These are phyloP conservation scores for Leishmania aethiopica DNA, from an alignment of 208 protist species.

Conservation along the genomic window DNA sequence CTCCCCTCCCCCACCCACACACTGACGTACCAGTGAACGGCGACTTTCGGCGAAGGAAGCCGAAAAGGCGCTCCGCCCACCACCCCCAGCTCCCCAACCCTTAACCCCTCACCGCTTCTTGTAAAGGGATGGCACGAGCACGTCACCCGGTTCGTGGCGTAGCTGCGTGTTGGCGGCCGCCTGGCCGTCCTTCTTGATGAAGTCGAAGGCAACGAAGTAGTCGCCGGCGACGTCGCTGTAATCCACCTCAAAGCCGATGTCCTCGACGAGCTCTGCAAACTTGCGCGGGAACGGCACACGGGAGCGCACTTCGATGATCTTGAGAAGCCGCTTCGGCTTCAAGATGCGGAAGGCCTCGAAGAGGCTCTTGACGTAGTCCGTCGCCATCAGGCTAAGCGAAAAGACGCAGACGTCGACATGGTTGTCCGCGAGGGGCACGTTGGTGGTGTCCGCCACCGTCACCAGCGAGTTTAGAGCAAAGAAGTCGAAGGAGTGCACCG, in stretches of 20 bases:
- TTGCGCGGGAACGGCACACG: constrained; percentile 75
- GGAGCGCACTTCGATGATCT: constrained; percentile 94
- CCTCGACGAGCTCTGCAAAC: constrained; percentile 85
- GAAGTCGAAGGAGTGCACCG: constrained; percentile 96
- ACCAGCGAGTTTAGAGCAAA: constrained; percentile 72
- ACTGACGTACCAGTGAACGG: background rate
- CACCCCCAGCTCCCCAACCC: background rate
- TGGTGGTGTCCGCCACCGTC: constrained; percentile 89
- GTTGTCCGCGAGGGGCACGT: constrained; percentile 79
- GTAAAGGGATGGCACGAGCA: constrained; percentile 94
- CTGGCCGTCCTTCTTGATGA: constrained; percentile 78
- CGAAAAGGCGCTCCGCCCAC: background rate
- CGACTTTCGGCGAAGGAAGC: background rate
- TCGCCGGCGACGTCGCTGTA: constrained; percentile 86
- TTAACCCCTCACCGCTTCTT: constrained; percentile 88
- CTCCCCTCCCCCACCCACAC: background rate
- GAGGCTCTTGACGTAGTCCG: constrained; percentile 93
- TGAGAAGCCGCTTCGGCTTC: constrained; percentile 85
- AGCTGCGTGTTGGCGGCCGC: constrained; percentile 45
- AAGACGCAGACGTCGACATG: constrained; percentile 94
- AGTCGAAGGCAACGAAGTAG: constrained; percentile 94
- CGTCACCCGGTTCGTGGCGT: constrained; percentile 59
- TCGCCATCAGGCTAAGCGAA: constrained; percentile 95
- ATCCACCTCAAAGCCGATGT: constrained; percentile 85
- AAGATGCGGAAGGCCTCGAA: constrained; percentile 93